These are phyloP conservation scores for Fusarium sp. DNA, from an alignment of 2,329 filamentous ascomycete species.

Conservation along the genomic window DNA sequence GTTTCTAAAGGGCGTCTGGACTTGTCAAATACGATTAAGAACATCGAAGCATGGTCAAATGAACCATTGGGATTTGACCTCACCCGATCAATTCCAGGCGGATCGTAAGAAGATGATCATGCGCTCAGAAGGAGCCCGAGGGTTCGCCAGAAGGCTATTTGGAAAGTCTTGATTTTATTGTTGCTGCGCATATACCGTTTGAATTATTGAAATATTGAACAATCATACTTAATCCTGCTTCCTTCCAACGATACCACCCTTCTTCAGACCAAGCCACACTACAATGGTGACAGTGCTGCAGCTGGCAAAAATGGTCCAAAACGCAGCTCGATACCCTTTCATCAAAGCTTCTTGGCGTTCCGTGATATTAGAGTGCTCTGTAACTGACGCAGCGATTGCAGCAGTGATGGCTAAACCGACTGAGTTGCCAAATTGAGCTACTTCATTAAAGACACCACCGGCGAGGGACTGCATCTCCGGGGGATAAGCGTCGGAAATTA, in stretches of 20 bases:
- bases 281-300: constrained; percentile 49
- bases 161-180: rapidly evolving
- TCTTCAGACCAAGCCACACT: constrained; percentile 53
- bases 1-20: background rate
- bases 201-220: rapidly evolving
- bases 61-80: background rate
- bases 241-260: constrained; percentile 59
- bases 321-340: constrained; percentile 61
- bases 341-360: constrained; percentile 51
- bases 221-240: constrained; percentile 48
- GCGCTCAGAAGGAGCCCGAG: background rate
- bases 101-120: background rate
- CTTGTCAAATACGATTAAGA: background rate
- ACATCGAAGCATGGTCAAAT: background rate
- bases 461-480: constrained; percentile 64
- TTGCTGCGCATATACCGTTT: background rate
- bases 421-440: constrained; percentile 65
- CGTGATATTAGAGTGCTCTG: constrained; percentile 47
- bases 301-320: constrained; percentile 61
- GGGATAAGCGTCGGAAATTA: constrained; percentile 65
- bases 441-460: constrained; percentile 68
- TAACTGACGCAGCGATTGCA: constrained; percentile 57
- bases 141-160: background rate
- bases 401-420: constrained; percentile 62
- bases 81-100: background rate